A percentile compares a stretch with the other conserved stretches of the same genome.
Conservation (phyloP, 2,329 filamentous ascomycete genomes). For the Epichloe coenophiala region DNA sequence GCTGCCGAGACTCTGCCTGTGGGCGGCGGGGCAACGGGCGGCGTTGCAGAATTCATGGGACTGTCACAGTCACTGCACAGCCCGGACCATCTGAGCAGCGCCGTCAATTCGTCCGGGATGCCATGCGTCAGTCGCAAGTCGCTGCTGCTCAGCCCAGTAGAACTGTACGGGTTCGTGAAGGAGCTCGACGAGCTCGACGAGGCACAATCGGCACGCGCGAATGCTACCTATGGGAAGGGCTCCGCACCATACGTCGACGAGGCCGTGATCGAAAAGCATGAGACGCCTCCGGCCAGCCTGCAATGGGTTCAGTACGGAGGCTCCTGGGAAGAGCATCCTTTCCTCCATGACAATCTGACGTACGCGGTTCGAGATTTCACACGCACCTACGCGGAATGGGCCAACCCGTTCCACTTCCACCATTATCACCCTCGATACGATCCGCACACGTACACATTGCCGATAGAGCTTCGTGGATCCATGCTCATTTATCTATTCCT, state of each 20-base stretch:
- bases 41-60: neutral
- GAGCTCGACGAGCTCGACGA: neutral
- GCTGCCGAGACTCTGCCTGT: neutral
- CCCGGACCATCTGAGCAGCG: neutral
- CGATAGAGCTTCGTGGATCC: constrained; percentile 27
- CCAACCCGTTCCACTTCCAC: constrained; percentile 26
- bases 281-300: constrained; percentile 8
- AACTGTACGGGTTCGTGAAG: neutral
- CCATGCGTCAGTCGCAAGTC: neutral
- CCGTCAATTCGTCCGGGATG: neutral
- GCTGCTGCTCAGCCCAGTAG: neutral
- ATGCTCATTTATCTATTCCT: constrained; percentile 28
- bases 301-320: constrained; percentile 25
- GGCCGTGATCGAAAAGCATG: constrained; percentile 1
- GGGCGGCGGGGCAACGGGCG: neutral
- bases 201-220: neutral
- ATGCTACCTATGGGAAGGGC: neutral
- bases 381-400: constrained; percentile 24
- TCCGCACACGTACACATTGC: constrained; percentile 28
- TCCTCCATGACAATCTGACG: constrained; percentile 24
- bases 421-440: constrained; percentile 27
- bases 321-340: constrained; percentile 27
- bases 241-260: too few relatives aligned
- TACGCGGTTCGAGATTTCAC: constrained; percentile 26
- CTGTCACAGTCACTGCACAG: neutral